These are phyloP conservation scores for Catunica adiposa DNA, from an alignment of 2,329 filamentous ascomycete genomes.

Conservation along the genomic window DNA sequence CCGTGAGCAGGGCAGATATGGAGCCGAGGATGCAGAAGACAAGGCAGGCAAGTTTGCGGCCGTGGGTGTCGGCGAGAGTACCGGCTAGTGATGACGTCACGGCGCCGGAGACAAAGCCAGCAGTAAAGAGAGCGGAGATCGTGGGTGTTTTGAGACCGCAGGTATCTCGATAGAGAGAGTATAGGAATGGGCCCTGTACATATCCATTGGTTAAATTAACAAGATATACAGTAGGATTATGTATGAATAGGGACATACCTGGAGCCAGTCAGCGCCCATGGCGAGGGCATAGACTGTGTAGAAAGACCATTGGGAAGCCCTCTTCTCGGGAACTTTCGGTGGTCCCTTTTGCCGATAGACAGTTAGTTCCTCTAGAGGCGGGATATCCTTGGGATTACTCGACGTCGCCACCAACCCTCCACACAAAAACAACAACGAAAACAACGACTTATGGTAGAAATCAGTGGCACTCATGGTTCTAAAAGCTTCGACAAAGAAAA, in stretches of 20 bases:
- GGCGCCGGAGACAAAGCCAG: slow-evolving; percentile 29
- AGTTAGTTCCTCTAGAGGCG: not conserved
- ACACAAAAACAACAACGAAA: slow-evolving; percentile 21
- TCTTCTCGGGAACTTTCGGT: not conserved
- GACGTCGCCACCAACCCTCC: slow-evolving; percentile 16
- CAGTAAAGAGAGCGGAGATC: slow-evolving; percentile 27
- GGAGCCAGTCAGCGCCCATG: slow-evolving; percentile 36
- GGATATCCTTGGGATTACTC: not conserved
- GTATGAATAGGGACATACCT: too few relatives aligned
- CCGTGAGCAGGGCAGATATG: slow-evolving; percentile 30
- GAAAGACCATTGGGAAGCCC: slow-evolving; percentile 21
- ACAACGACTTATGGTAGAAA: slow-evolving; percentile 23
- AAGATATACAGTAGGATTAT: too few relatives aligned
- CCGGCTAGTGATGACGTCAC: slow-evolving; percentile 31
- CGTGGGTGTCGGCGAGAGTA: slow-evolving; percentile 31
- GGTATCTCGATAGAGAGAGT: slow-evolving; percentile 23
- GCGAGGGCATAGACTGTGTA: slow-evolving; percentile 30
- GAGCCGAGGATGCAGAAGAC: slow-evolving; percentile 38
- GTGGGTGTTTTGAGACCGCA: slow-evolving; percentile 18
- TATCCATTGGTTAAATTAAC: too few relatives aligned
- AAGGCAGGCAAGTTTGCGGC: slow-evolving; percentile 35
- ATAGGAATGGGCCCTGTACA: slow-evolving; percentile 23
- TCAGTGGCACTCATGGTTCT: slow-evolving; percentile 18
- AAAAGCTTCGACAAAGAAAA: not conserved
- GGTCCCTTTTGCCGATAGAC: not conserved